These are phyloP conservation scores for Lactarius pseudohatsudake DNA, from an alignment of 768 basidiomycete genomes.

Conservation along the genomic window DNA sequence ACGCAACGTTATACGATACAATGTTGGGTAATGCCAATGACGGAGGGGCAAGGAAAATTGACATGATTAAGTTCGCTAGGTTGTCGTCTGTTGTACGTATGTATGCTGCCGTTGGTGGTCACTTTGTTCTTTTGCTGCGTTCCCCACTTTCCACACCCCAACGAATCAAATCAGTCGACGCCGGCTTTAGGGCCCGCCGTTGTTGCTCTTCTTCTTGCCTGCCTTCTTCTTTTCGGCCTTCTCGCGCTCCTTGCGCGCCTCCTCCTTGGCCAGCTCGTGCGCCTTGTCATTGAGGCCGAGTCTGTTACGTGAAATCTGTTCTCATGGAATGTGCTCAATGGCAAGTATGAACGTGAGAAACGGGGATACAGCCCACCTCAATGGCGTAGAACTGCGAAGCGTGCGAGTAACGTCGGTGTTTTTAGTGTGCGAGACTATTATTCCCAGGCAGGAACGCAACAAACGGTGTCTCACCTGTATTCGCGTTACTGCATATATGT, in stretches of 20 bases:
- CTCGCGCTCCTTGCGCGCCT: constrained; percentile 53
- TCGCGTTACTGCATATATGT: constrained; percentile 51
- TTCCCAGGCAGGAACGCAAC: neutral
- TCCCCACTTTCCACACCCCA: neutral
- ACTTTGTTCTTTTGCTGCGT: neutral
- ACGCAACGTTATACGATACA: neutral
- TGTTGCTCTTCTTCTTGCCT: constrained; percentile 39
- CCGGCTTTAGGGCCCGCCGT: neutral
- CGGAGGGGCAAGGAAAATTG: neutral
- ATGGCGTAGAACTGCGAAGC: constrained; percentile 82
- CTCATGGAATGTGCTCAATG: neutral
- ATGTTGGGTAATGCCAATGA: neutral
- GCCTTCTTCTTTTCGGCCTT: constrained; percentile 53
- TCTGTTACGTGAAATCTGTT: constrained; percentile 86
- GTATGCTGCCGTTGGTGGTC: neutral
- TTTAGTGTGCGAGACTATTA: neutral
- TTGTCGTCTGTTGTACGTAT: neutral
- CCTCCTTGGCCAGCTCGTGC: constrained; percentile 76
- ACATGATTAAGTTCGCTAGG: neutral
- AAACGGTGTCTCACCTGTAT: constrained; percentile 53
- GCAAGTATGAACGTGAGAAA: neutral
- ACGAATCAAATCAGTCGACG: neutral
- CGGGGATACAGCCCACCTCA: constrained; percentile 52
- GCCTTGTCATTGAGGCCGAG: constrained; percentile 87
- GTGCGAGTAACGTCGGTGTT: neutral